Percentiles rank a stretch among this genome's conserved stretches.
Conservation (phyloP, 225 moss, liverwort and hornwort genomes). For the Polytrichum commune region DNA sequence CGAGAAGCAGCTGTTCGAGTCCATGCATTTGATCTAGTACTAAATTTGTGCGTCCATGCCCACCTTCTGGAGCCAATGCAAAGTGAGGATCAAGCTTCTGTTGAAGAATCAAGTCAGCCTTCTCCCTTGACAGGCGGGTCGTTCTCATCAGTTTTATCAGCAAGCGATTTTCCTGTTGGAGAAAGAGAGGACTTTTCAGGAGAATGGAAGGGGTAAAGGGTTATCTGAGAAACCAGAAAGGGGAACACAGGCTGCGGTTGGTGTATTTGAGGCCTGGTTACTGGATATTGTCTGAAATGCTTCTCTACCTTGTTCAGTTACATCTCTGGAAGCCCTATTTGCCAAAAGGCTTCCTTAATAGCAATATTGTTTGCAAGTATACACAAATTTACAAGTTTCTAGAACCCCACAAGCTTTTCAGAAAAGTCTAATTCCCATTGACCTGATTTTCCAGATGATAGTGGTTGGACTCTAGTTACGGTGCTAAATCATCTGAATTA, state of each 20-base stretch:
- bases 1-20: constrained; percentile 74
- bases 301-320: constrained; percentile 93
- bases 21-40: constrained; percentile 91
- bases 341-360: background rate
- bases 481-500: too few species aligned
- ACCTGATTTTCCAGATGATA: too few species aligned
- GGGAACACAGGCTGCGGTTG: constrained; percentile 90
- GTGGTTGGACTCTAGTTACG: too few species aligned
- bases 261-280: constrained; percentile 91
- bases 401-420: too few species aligned
- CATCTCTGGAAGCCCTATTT: background rate
- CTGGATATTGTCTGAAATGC: constrained; percentile 94
- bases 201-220: constrained; percentile 46
- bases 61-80: constrained; percentile 98
- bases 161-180: constrained; percentile 45
- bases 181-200: constrained; percentile 44
- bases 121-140: constrained; percentile 78
- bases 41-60: constrained; percentile 97
- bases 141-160: constrained; percentile 75
- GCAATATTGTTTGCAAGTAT: background rate
- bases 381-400: too few species aligned
- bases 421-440: too few species aligned
- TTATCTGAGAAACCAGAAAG: constrained; percentile 72
- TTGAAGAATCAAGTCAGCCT: constrained; percentile 59
- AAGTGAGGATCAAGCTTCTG: constrained; percentile 80